phyloP scores from a whole-genome alignment of 2,329 filamentous ascomycete genomes.

The Aspergillus novoparasiticus region DNA sequence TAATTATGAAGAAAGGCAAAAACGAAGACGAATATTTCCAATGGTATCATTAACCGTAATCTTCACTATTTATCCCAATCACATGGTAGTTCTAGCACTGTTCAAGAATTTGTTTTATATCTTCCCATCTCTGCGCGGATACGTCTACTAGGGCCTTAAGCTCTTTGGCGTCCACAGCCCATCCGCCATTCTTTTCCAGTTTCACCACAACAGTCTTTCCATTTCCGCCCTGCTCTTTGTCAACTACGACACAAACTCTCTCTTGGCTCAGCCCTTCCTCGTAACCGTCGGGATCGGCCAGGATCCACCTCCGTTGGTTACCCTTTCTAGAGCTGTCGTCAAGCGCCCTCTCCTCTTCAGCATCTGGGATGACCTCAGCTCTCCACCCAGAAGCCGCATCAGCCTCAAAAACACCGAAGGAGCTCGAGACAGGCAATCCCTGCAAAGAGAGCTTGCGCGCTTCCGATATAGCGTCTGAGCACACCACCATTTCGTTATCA shows the following conservation, averaged over 20 bases:
- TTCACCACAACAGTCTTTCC: constrained; percentile 60
- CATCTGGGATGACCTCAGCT: constrained; percentile 38
- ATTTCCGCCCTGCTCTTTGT: constrained; percentile 51
- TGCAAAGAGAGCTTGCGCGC: constrained; percentile 61
- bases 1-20: neutral
- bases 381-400: constrained; percentile 46
- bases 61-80: constrained; percentile 9
- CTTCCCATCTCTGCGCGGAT: constrained; percentile 66
- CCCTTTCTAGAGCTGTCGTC: constrained; percentile 50
- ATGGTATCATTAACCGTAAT: constrained; percentile 30
- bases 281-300: constrained; percentile 85
- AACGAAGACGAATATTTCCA: neutral
- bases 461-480: constrained; percentile 62
- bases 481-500: constrained; percentile 78
- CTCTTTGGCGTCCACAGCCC: constrained; percentile 64
- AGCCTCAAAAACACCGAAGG: constrained; percentile 76
- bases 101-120: constrained; percentile 51
- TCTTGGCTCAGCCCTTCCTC: constrained; percentile 87
- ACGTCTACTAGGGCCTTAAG: constrained; percentile 62
- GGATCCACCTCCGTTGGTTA: constrained; percentile 62
- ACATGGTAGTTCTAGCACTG: constrained; percentile 27
- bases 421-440: constrained; percentile 73
- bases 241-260: constrained; percentile 79
- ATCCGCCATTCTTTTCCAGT: constrained; percentile 83
- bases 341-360: constrained; percentile 31